Conservation (phyloP, 2,329 filamentous ascomycete genomes). For the Aspergillus carbonarius region DNA sequence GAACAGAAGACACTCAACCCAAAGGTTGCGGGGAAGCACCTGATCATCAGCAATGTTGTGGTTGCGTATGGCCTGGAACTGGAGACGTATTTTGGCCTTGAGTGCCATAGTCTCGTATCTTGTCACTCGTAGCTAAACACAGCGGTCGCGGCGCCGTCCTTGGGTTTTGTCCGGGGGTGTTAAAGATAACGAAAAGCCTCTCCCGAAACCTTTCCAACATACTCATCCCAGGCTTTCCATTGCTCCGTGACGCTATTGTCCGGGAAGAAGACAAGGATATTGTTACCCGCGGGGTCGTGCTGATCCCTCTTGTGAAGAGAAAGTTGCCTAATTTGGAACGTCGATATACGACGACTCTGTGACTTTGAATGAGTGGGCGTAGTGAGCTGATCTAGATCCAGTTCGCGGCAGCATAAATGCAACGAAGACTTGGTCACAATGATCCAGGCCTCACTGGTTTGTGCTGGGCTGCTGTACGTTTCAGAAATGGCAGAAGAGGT, state of each 20-base stretch:
- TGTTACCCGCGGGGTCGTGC: neutral
- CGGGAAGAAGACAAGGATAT: neutral
- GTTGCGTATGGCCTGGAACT: slow-evolving; percentile 30
- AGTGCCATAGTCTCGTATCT: slow-evolving; percentile 5
- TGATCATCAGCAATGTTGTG: slow-evolving; percentile 29
- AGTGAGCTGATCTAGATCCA: neutral
- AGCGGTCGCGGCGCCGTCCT: neutral
- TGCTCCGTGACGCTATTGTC: neutral
- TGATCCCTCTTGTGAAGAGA: neutral
- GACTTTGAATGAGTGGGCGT: neutral
- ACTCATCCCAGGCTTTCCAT: neutral
- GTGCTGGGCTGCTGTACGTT: neutral
- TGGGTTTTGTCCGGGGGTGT: neutral
- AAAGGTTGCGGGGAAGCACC: neutral
- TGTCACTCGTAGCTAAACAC: slow-evolving; percentile 11
- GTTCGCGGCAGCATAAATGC: neutral
- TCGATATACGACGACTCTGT: neutral
- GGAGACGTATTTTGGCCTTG: slow-evolving; percentile 39
- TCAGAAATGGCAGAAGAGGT: neutral
- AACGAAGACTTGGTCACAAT: neutral
- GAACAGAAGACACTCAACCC: neutral
- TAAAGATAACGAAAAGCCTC: neutral
- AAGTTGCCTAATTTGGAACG: neutral
- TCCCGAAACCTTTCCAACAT: neutral
- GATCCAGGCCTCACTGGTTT: neutral